Evolutionary conservation across 2,329 filamentous ascomycete genomes (phyloP), one percentile per base, ranked within the genome.

Genomic region (Waltergamsia citrina): DNA sequence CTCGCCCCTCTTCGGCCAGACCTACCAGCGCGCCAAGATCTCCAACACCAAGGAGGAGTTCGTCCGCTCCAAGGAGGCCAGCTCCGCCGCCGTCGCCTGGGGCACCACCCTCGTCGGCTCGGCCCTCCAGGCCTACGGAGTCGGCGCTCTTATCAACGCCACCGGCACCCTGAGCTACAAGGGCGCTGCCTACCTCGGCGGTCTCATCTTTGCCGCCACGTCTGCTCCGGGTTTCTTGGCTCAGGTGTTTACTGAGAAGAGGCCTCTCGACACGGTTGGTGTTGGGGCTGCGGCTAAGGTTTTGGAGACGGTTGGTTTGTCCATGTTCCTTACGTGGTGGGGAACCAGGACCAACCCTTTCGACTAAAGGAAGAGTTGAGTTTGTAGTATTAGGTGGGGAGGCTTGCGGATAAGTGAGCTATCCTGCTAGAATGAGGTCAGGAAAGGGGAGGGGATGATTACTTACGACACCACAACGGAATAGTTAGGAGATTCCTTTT

Each of bases 41-140:
- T 78, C 90, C 60, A 90, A 94, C 77, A 85, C 81, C 54, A 94
- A 92, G 70, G 88, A 96, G 67, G 90, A 96, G 68, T 96, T 95
- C 67, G 66, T 93, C 63, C 81, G 81, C 62, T 93, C 85, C 49
- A 90, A 87, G 74, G 90, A 96, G 70, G 84, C 90, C 44, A 78
- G 82, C 41, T 82, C 83, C 40, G 87, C 88, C 44, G 88, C 85
- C 43, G 75, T 87, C 40, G 84, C 87, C 46, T 94, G 85, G 82
- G 86, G 88, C 57, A 90, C 84, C 44, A 92, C 87, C 26, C 74
- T 96, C 42, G 69, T 87, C 55, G 92, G 92, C 57, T 92, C 86
- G 38, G 86, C 82, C 39, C 64, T 95, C 40, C 87, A 94, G 70
- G 77, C 81, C 42, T 94, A 94, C 54, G 87, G 86, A 56, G 81